Conservation (phyloP, 1,139 yeast genomes). For the Yamadazyma mexicana region DNA sequence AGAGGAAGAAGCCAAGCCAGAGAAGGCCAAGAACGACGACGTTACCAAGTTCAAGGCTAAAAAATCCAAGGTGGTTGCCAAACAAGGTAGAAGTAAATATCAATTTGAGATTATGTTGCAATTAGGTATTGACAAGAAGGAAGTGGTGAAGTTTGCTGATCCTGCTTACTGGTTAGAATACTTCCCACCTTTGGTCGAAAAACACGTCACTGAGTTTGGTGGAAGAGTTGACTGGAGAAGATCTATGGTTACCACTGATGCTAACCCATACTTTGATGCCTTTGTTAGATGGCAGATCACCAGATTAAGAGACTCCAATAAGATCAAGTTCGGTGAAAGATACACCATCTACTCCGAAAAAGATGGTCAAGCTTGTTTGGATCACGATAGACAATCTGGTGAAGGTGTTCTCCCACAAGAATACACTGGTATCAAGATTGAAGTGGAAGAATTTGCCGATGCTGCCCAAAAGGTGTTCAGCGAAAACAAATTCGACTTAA, state of each 20-base stretch:
- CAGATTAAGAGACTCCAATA: constrained; percentile 79
- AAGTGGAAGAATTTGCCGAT: constrained; percentile 61
- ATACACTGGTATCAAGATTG: constrained; percentile 88
- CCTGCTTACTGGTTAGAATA: constrained; percentile 83
- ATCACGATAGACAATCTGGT: constrained; percentile 96
- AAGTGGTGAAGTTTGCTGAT: constrained; percentile 85
- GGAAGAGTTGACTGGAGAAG: constrained; percentile 99
- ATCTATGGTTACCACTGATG: constrained; percentile 91
- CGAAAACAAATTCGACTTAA: constrained; percentile 42
- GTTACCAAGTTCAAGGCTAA: constrained; percentile 88
- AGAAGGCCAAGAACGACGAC: constrained; percentile 57
- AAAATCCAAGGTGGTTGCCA: constrained; percentile 90
- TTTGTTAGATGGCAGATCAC: constrained; percentile 97
- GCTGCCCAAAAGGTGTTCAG: constrained; percentile 53
- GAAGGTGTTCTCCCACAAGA: constrained; percentile 98
- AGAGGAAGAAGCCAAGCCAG: constrained; percentile 11
- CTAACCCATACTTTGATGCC: constrained; percentile 91
- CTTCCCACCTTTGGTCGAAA: constrained; percentile 88
- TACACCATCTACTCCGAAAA: constrained; percentile 95
- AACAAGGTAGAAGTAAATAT: constrained; percentile 89
- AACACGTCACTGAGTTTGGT: constrained; percentile 81
- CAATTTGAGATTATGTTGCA: constrained; percentile 97
- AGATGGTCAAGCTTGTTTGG: constrained; percentile 99
- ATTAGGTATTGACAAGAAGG: constrained; percentile 80
- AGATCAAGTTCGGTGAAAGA: constrained; percentile 97